Percentiles rank a stretch among this genome's conserved stretches.
Evolutionary conservation across 805 yeast genomes (phyloP).

Genomic region (Spathaspora passalidarum): DNA sequence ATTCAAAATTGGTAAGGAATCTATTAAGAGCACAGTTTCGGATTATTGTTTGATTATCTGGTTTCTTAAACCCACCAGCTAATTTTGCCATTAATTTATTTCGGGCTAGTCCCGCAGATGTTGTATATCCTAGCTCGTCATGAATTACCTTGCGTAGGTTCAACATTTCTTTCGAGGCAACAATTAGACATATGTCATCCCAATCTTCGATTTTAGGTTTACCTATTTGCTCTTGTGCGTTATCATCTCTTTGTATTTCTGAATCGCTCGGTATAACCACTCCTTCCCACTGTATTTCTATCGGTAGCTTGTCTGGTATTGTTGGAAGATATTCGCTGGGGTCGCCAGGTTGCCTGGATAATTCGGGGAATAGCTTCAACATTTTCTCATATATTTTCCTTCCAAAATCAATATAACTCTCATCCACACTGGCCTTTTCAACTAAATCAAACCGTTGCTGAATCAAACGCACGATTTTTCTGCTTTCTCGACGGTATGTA

Average conservation of each 20-base stretch:
- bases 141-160: conserved; percentile 54
- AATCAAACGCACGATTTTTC: conserved; percentile 71
- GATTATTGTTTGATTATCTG: conserved; percentile 80
- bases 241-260: conserved; percentile 7
- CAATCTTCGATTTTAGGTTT: conserved; percentile 39
- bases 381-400: conserved; percentile 49
- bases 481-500: conserved; percentile 84
- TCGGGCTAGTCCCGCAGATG: conserved; percentile 84
- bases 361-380: conserved; percentile 45
- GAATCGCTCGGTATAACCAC: conserved; percentile 17
- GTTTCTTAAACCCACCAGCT: conserved; percentile 83
- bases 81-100: conserved; percentile 80
- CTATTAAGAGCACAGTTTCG: conserved; percentile 42
- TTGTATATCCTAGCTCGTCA: conserved; percentile 67
- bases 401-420: conserved; percentile 84
- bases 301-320: conserved; percentile 38
- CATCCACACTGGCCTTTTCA: conserved; percentile 96
- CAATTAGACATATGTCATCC: conserved; percentile 72
- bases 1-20: conserved; percentile 59
- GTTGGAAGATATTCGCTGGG: conserved; percentile 28
- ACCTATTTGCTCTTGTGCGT: not conserved
- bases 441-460: conserved; percentile 60
- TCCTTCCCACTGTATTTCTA: conserved; percentile 29
- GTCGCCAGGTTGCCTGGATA: conserved; percentile 15
- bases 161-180: conserved; percentile 62